Evolutionary conservation across 768 basidiomycete genomes (phyloP), one percentile per base, ranked within the genome.

Genomic region (Dacryopinax spathularia): DNA sequence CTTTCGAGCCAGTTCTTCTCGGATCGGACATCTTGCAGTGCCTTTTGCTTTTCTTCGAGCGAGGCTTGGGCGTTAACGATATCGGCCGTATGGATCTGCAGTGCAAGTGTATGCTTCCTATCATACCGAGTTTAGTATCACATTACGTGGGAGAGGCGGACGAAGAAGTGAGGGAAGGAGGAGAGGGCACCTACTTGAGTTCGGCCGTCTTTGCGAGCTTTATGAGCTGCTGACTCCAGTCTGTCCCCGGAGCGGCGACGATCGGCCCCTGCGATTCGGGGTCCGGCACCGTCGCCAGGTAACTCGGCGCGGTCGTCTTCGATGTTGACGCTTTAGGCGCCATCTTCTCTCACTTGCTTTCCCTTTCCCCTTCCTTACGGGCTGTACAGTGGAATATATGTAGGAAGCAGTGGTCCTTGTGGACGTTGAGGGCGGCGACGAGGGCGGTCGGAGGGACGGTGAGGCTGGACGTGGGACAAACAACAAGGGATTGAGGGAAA

Each of bases 161-260:
- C 9, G 5, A 63, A 41, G 63, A 56, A 39, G 48, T 25, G 10
- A 61, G 25, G 13, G 20, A 25, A 33, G 34, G 33, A 16, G 48
- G 33, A 44, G 34, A 29, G 33, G 59, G 25, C 5, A 81, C 87
- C 68, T 72, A 91, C 89, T 91, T 91, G 70, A 91, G 80, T 72
- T 91, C 89, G 9, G 89, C 89, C 1, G 87, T 89, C 76, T 88
- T 91, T 5, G 89, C 89, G 12, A 91, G 80, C 61, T 91, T 87
- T 33, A 91, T 86, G 41, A 91, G 80, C 73, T 89, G 87, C 68
- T 86, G 87, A 29, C 88, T 89, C 89, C 89, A 91, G 73, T 91
- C 88, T 7, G 67, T 65, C 9, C 88, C 89, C 20, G 83, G 85
- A 62, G 20, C 56, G 2, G 89, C 88, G 60, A 91, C 79, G 60